Conservation (phyloP, 2,329 filamentous ascomycete species). For the Arthrinium phaeospermum region DNA sequence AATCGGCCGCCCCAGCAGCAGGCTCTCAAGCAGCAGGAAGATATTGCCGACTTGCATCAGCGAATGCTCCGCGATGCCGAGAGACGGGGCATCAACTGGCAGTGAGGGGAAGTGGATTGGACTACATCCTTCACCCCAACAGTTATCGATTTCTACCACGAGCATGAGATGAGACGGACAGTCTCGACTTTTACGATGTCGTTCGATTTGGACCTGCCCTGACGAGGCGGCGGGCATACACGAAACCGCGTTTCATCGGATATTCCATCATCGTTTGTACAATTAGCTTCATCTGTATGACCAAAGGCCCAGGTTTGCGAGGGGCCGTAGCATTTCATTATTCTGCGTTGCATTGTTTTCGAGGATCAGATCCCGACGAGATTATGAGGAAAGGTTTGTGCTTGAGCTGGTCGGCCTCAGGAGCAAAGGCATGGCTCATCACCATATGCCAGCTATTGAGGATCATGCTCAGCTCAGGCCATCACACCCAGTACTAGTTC, state of each 20-base stretch:
- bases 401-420: neutral
- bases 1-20: conserved; percentile 49
- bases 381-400: conserved; percentile 9
- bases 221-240: neutral
- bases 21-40: conserved; percentile 38
- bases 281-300: conserved; percentile 39
- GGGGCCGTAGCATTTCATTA: conserved; percentile 23
- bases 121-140: neutral
- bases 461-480: neutral
- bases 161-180: neutral
- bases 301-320: conserved; percentile 21
- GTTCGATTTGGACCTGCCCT: conserved; percentile 5
- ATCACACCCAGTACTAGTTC: conserved; percentile 8
- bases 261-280: conserved; percentile 37
- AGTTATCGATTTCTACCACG: conserved; percentile 15
- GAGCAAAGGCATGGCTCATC: conserved; percentile 3
- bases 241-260: conserved; percentile 26
- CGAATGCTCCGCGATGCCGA: conserved; percentile 40
- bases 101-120: conserved; percentile 26
- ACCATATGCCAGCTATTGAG: neutral
- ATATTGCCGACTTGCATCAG: conserved; percentile 37
- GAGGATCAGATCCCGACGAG: neutral
- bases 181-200: neutral
- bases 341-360: conserved; percentile 22
- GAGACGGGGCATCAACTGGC: conserved; percentile 39